A percentile compares a stretch with the other conserved stretches of the same genome.
These are phyloP conservation scores for Trichoderma semiorbis DNA, from an alignment of 2,329 filamentous ascomycete species.

Conservation along the genomic window DNA sequence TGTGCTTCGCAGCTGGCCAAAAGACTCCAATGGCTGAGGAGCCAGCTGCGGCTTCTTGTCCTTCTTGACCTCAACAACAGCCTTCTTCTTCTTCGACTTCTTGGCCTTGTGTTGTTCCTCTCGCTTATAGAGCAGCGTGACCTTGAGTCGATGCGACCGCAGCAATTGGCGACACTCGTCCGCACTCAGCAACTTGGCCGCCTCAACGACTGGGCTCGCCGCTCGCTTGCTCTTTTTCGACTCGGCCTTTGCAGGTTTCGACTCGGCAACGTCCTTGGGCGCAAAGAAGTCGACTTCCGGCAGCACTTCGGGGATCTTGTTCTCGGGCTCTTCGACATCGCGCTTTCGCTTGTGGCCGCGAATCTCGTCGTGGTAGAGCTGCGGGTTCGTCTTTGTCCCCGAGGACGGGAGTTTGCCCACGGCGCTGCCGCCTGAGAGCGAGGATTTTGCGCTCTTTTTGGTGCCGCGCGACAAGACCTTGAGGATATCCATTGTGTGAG, in stretches of 20 bases:
- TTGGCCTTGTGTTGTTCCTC: slow-evolving; percentile 44
- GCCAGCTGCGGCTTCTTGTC: slow-evolving; percentile 62
- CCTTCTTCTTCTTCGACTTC: slow-evolving; percentile 54
- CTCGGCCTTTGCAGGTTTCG: slow-evolving; percentile 26
- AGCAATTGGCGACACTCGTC: slow-evolving; percentile 72
- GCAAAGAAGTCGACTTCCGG: slow-evolving; percentile 60
- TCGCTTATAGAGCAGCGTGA: slow-evolving; percentile 65
- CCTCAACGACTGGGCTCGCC: slow-evolving; percentile 28
- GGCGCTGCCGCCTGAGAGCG: slow-evolving; percentile 29
- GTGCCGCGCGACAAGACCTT: slow-evolving; percentile 69
- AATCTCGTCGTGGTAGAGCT: slow-evolving; percentile 62
- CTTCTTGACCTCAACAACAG: slow-evolving; percentile 44
- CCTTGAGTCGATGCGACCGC: slow-evolving; percentile 78
- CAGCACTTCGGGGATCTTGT: slow-evolving; percentile 31
- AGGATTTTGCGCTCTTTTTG: slow-evolving; percentile 48
- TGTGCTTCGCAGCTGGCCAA: slow-evolving; percentile 64
- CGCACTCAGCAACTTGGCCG: slow-evolving; percentile 50
- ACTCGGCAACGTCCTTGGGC: slow-evolving; percentile 38
- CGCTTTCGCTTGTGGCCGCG: slow-evolving; percentile 56
- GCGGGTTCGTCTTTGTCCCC: slow-evolving; percentile 62
- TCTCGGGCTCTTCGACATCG: slow-evolving; percentile 35
- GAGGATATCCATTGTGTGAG: slow-evolving; percentile 62
- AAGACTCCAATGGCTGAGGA: slow-evolving; percentile 75
- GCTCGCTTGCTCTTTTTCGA: slow-evolving; percentile 25
- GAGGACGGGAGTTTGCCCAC: slow-evolving; percentile 58